Percentiles rank a stretch among this genome's conserved stretches.
Conservation (phyloP, 352 stramenopile species). For the Globisporangium nodosum region DNA sequence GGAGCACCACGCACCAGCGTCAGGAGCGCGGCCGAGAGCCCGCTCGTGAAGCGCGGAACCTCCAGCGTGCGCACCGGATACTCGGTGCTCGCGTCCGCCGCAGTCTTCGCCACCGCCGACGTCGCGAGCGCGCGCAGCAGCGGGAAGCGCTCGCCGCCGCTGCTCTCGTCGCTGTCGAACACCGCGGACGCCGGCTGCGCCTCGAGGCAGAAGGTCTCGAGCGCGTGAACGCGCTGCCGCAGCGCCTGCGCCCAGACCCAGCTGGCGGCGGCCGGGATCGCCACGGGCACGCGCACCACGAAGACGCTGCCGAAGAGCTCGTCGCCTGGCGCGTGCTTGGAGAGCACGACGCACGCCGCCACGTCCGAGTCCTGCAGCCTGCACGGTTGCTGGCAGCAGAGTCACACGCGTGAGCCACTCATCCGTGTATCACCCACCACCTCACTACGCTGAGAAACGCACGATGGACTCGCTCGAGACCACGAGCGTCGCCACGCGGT, state of each 20-base stretch:
- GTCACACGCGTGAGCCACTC: not conserved
- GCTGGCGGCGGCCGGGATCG: constrained; percentile 32
- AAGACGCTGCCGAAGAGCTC: constrained; percentile 29
- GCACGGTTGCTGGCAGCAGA: constrained; percentile 19
- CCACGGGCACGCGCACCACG: constrained; percentile 30
- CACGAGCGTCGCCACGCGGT: constrained; percentile 40
- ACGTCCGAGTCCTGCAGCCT: constrained; percentile 14
- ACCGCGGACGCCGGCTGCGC: constrained; percentile 45
- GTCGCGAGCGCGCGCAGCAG: constrained; percentile 46
- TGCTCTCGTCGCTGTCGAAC: constrained; percentile 34
- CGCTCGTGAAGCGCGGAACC: constrained; percentile 48
- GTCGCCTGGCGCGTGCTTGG: constrained; percentile 26
- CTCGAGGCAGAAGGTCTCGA: constrained; percentile 53
- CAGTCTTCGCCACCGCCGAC: constrained; percentile 15
- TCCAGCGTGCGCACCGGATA: constrained; percentile 38
- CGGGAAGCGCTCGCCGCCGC: constrained; percentile 20
- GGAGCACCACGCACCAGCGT: constrained; percentile 35
- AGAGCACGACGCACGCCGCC: constrained; percentile 33
- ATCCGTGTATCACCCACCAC: not conserved
- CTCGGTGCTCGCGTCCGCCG: constrained; percentile 18
- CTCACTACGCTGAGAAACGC: constrained; percentile 5
- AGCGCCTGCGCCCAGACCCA: constrained; percentile 52
- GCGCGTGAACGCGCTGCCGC: constrained; percentile 27
- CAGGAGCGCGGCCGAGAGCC: constrained; percentile 46
- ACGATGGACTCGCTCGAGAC: constrained; percentile 46